A percentile compares a stretch with the other conserved stretches of the same genome.
phyloP scores from a whole-genome alignment of 805 yeast genomes.

The Saccharomycopsis javanensis region DNA sequence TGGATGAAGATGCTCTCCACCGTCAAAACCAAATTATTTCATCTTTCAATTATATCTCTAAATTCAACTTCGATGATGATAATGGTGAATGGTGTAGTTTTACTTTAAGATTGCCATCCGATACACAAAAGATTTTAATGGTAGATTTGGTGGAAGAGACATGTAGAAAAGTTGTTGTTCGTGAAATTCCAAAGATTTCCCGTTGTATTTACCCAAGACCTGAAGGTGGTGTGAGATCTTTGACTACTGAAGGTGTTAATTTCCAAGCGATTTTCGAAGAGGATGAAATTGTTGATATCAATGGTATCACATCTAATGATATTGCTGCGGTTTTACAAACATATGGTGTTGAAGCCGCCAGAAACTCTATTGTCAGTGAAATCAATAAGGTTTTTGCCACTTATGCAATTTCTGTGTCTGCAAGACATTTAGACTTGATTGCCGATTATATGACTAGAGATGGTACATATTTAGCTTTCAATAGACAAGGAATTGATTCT shows the following conservation, averaged over 20 bases:
- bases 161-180: slow-evolving; percentile 81
- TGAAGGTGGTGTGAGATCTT: slow-evolving; percentile 59
- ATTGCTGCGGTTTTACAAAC: slow-evolving; percentile 80
- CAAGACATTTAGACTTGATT: slow-evolving; percentile 90
- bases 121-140: slow-evolving; percentile 89
- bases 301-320: slow-evolving; percentile 86
- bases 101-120: slow-evolving; percentile 71
- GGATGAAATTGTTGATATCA: slow-evolving; percentile 83
- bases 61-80: slow-evolving; percentile 83
- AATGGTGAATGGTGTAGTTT: slow-evolving; percentile 91
- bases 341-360: slow-evolving; percentile 98
- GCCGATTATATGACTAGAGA: slow-evolving; percentile 99
- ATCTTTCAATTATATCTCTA: slow-evolving; percentile 60
- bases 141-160: slow-evolving; percentile 91
- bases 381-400: slow-evolving; percentile 92
- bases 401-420: slow-evolving; percentile 87
- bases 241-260: slow-evolving; percentile 97
- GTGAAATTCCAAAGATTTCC: slow-evolving; percentile 85
- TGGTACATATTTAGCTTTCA: slow-evolving; percentile 92
- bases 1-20: slow-evolving; percentile 60
- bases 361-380: slow-evolving; percentile 94
- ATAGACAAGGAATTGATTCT: slow-evolving; percentile 96
- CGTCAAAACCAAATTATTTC: slow-evolving; percentile 79
- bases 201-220: slow-evolving; percentile 78
- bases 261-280: slow-evolving; percentile 98